Evolutionary conservation across 306 rosid species (phyloP), one percentile per base, ranked within the genome.

Genomic region (Fagus sylvatica): DNA sequence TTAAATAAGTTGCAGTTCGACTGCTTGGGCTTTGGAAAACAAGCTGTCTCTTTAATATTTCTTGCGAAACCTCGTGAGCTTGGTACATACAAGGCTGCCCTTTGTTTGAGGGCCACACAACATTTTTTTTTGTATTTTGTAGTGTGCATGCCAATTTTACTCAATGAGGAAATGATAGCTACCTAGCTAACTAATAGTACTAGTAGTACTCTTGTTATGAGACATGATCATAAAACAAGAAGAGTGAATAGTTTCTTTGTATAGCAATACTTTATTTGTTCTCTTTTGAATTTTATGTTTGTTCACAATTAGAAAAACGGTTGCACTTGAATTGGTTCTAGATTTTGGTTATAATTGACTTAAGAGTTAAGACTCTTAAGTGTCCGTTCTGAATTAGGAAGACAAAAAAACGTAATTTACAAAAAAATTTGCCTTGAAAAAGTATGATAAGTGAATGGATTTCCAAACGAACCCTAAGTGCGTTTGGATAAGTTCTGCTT

Each of bases 1-100:
- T 84, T 85, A 85, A 85, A 78, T 78, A 78, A 71, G 83, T 10
- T 78, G 79, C 85, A 74, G 88, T 49, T 6, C 34, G 71, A 74
- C 33, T 75, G 80, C 15, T 7, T 37, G 22, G 30, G 77, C 17
- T 69, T 67, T 73, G 81, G 77, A 77, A 85, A 41, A 77, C 28
- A 76, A 82, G 43, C 22, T 76, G 69, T 70, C 82, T 70, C 82
- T 83, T 86, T 86, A 86, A 80, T 77, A 33, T 73, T 80, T 86
- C 74, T 70, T 5, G 76, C 53, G 68, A 71, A 77, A 74, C 53
- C 89, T 86, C 87, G 89, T 86, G 89, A 83, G 41, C 40, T 70
- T 71, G 82, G 87, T 81, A 61, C 87, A 84, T 42, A 68, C 1
- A 48, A 4, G 43, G 32, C 73, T 76, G 33, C 74, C 78, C 80